phyloP scores from a whole-genome alignment of 1,284 basidiomycete genomes.

The Trametes hirsuta region DNA sequence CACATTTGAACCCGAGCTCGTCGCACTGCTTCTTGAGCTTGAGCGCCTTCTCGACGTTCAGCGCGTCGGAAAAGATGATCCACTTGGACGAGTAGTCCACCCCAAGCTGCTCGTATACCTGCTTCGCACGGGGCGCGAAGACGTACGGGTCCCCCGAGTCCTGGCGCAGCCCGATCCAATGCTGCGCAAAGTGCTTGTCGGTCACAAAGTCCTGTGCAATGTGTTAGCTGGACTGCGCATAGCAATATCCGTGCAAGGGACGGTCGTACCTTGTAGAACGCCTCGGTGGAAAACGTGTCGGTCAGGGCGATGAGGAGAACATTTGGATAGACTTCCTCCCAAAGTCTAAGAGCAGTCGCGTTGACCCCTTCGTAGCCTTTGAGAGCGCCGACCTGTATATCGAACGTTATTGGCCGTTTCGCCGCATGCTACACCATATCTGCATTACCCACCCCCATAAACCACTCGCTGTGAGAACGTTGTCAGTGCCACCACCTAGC shows the following conservation, averaged over 20 bases:
- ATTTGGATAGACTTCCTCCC: conserved; percentile 79
- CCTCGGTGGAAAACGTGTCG: conserved; percentile 88
- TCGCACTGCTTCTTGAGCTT: conserved; percentile 73
- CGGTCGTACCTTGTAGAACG: conserved; percentile 72
- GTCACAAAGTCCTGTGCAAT: conserved; percentile 59
- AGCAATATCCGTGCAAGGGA: too few species aligned
- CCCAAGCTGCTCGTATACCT: conserved; percentile 68
- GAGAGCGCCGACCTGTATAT: conserved; percentile 71
- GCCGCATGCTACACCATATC: too few species aligned
- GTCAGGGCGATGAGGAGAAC: conserved; percentile 76
- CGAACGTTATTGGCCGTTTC: not conserved
- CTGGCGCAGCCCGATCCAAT: conserved; percentile 87
- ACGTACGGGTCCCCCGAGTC: conserved; percentile 87
- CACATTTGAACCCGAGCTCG: conserved; percentile 76
- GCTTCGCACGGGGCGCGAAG: conserved; percentile 75
- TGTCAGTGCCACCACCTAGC: conserved; percentile 7
- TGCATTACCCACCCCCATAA: conserved; percentile 76
- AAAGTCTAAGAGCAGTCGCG: conserved; percentile 74
- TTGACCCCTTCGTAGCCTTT: conserved; percentile 83
- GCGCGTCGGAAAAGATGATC: conserved; percentile 83
- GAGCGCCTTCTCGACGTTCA: conserved; percentile 75
- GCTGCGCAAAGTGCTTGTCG: conserved; percentile 61
- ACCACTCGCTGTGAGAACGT: conserved; percentile 75
- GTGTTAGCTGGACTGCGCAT: not conserved
- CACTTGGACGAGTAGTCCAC: conserved; percentile 69